Evolutionary conservation across 2,329 filamentous ascomycete species (phyloP).

Genomic region (Beauveria rudraprayagi): DNA sequence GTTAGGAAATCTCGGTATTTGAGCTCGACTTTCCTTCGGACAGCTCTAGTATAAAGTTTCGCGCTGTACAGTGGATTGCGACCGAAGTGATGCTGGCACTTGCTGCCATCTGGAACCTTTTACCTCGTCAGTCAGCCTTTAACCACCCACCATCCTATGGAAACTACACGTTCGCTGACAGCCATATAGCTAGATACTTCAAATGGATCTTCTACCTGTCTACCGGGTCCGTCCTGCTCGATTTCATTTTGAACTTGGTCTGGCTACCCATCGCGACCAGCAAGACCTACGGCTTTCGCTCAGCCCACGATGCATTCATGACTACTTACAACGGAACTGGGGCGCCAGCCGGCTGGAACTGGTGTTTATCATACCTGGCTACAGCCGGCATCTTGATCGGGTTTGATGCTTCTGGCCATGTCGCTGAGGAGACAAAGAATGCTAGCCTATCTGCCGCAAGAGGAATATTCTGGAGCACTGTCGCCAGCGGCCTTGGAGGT

Average conservation of each 20-base stretch:
- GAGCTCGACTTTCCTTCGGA: constrained; percentile 47
- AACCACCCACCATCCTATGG: no score
- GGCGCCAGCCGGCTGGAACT: constrained; percentile 51
- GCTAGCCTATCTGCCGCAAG: constrained; percentile 46
- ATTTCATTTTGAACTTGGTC: constrained; percentile 52
- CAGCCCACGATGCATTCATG: constrained; percentile 51
- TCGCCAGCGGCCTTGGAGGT: constrained; percentile 47
- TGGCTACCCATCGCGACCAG: constrained; percentile 51
- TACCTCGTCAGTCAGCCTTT: constrained; percentile 36
- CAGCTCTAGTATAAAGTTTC: constrained; percentile 44
- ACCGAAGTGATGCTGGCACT: constrained; percentile 43
- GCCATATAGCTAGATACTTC: constrained; percentile 32
- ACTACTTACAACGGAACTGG: constrained; percentile 51
- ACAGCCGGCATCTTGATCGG: constrained; percentile 54
- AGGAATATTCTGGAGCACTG: constrained; percentile 53
- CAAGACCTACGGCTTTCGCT: constrained; percentile 50
- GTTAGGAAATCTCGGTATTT: constrained; percentile 50
- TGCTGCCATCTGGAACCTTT: constrained; percentile 40
- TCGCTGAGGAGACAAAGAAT: constrained; percentile 54
- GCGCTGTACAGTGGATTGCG: constrained; percentile 53
- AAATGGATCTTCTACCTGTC: constrained; percentile 44
- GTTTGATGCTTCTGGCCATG: constrained; percentile 53
- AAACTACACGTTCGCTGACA: not conserved
- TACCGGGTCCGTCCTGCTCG: constrained; percentile 42
- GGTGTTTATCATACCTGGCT: constrained; percentile 53